phyloP scores from a whole-genome alignment of 2,329 filamentous ascomycete species.

The Scleromitrula shiraiana region DNA sequence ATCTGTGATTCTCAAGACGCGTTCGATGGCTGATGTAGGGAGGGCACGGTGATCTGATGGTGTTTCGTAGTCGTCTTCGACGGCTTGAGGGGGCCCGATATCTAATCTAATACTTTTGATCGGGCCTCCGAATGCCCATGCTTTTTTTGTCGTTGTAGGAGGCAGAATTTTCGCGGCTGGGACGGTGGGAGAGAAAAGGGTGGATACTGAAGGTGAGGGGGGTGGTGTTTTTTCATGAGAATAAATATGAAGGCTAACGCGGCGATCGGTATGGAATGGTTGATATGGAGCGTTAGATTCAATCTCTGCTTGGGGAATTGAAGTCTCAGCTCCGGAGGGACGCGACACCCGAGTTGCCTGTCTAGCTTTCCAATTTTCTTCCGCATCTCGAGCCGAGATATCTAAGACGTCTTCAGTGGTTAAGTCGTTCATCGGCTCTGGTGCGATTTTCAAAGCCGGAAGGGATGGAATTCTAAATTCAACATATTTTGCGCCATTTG shows the following conservation, averaged over 20 bases:
- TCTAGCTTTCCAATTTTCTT: constrained; percentile 31
- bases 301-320: constrained; percentile 72
- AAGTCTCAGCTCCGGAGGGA: constrained; percentile 44
- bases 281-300: constrained; percentile 95
- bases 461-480: constrained; percentile 61
- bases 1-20: constrained; percentile 46
- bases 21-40: constrained; percentile 57
- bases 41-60: constrained; percentile 47
- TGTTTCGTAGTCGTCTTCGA: constrained; percentile 44
- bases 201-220: constrained; percentile 22
- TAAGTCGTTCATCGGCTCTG: constrained; percentile 47
- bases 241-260: constrained; percentile 71
- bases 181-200: constrained; percentile 21
- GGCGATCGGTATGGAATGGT: constrained; percentile 86
- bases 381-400: constrained; percentile 22
- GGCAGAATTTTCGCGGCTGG: constrained; percentile 8
- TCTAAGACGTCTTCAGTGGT: constrained; percentile 35
- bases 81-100: constrained; percentile 38
- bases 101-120: constrained; percentile 46
- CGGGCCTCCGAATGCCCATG: constrained; percentile 55
- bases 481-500: constrained; percentile 23
- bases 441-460: constrained; percentile 50
- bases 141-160: constrained; percentile 9
- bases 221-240: constrained; percentile 15
- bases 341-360: constrained; percentile 32